Evolutionary conservation across 1,139 yeast species (phyloP).

Genomic region (Blastobotrys elegans): DNA sequence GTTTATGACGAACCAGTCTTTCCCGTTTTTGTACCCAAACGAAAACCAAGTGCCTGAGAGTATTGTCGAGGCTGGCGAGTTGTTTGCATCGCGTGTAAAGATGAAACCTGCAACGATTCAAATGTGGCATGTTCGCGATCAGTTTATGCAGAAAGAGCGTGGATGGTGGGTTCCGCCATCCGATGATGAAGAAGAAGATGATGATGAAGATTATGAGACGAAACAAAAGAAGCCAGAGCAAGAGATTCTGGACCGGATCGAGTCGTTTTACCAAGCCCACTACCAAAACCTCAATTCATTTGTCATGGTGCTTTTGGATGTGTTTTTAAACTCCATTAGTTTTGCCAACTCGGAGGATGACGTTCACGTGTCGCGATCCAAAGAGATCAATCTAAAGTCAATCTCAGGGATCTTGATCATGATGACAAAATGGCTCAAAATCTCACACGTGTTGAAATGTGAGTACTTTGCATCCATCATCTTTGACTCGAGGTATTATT

Average conservation of each 20-base stretch:
- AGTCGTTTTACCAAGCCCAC: conserved; percentile 49
- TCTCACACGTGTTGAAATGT: conserved; percentile 69
- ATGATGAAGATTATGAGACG: conserved; percentile 5
- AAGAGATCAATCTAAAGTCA: conserved; percentile 62
- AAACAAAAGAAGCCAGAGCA: conserved; percentile 24
- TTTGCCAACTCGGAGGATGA: conserved; percentile 23
- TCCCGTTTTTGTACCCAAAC: conserved; percentile 73
- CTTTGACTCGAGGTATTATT: conserved; percentile 65
- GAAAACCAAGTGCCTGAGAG: conserved; percentile 59
- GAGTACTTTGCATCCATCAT: conserved; percentile 69
- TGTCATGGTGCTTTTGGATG: conserved; percentile 57
- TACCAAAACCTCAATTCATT: conserved; percentile 57
- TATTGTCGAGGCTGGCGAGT: conserved; percentile 67
- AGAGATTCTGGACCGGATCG: conserved; percentile 54
- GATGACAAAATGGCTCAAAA: conserved; percentile 71
- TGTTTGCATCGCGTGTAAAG: conserved; percentile 57
- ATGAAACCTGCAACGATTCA: conserved; percentile 64
- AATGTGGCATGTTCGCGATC: conserved; percentile 64
- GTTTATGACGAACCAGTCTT: conserved; percentile 72
- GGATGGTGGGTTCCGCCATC: conserved; percentile 43
- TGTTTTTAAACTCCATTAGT: conserved; percentile 45
- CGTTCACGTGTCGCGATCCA: conserved; percentile 42
- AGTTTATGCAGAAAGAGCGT: conserved; percentile 71
- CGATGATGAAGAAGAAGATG: conserved; percentile 6
- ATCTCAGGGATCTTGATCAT: conserved; percentile 50